Conservation (phyloP, 2,329 filamentous ascomycete genomes). For the Xylariaceae sp. region DNA sequence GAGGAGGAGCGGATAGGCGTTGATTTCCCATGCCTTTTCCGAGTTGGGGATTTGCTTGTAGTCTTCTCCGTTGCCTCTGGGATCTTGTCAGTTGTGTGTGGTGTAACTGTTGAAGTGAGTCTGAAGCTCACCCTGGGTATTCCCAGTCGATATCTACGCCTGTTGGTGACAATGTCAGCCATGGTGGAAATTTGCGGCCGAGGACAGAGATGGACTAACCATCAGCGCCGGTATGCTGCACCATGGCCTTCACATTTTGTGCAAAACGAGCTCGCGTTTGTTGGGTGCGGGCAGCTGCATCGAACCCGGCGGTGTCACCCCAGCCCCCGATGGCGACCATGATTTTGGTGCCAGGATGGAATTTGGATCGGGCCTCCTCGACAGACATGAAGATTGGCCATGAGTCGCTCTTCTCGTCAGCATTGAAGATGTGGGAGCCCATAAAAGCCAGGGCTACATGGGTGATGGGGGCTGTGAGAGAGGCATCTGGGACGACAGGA, state of each 20-base stretch:
- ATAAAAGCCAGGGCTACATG: constrained; percentile 57
- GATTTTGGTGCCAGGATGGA: constrained; percentile 52
- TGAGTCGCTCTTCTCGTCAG: constrained; percentile 41
- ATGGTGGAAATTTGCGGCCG: constrained; percentile 2
- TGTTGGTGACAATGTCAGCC: constrained; percentile 3
- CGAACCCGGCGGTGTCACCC: constrained; percentile 60
- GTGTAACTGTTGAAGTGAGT: background rate
- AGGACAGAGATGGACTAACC: constrained; percentile 47
- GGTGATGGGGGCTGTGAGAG: constrained; percentile 45
- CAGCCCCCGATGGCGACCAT: constrained; percentile 66
- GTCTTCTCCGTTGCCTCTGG: constrained; percentile 64
- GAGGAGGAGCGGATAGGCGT: constrained; percentile 60
- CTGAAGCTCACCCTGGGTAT: constrained; percentile 33
- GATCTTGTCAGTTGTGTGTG: constrained; percentile 17
- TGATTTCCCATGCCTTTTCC: constrained; percentile 57
- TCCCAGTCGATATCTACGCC: constrained; percentile 67
- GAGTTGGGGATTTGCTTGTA: constrained; percentile 62
- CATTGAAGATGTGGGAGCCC: constrained; percentile 47
- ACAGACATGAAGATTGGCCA: constrained; percentile 52
- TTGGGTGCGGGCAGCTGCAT: constrained; percentile 45
- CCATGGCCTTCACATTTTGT: constrained; percentile 53
- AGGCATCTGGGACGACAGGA: constrained; percentile 27
- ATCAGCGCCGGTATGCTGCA: constrained; percentile 56
- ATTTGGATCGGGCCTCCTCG: constrained; percentile 49
- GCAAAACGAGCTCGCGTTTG: constrained; percentile 51